phyloP scores from a whole-genome alignment of 257 asterid genomes.

The Jacaranda copaia region DNA sequence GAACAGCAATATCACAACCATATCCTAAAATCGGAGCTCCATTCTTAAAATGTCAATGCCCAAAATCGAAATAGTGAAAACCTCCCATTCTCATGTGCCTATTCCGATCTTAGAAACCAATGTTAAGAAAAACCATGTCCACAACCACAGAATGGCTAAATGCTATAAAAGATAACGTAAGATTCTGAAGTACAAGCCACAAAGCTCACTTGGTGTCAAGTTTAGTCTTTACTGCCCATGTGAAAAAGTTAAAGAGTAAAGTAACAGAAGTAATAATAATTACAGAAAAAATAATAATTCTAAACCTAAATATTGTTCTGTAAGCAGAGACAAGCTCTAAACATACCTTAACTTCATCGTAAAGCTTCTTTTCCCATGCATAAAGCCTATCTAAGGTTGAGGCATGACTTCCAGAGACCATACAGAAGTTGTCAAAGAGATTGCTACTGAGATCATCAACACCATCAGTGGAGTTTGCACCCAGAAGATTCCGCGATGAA shows the following conservation, averaged over 20 bases:
- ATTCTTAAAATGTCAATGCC: not conserved
- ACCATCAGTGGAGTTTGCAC: slow-evolving; percentile 59
- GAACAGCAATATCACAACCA: not conserved
- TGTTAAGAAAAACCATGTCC: not conserved
- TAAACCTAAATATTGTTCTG: not conserved
- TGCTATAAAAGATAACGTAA: not conserved
- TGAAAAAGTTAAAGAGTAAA: not conserved
- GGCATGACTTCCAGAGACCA: slow-evolving; percentile 97
- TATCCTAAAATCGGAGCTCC: not conserved
- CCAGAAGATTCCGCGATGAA: slow-evolving; percentile 79
- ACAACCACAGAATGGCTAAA: not conserved
- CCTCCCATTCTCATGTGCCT: not conserved
- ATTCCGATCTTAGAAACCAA: no score
- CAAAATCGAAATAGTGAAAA: no score
- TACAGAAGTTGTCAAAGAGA: slow-evolving; percentile 78
- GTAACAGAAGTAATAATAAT: not conserved
- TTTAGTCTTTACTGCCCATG: not conserved
- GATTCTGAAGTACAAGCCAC: slow-evolving; percentile 7
- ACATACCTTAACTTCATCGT: slow-evolving; percentile 95
- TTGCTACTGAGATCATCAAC: slow-evolving; percentile 55
- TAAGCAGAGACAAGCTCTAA: slow-evolving; percentile 12
- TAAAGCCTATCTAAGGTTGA: slow-evolving; percentile 90
- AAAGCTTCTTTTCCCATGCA: slow-evolving; percentile 99
- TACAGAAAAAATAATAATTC: not conserved
- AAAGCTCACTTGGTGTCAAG: not conserved